Conservation (phyloP, 2,329 filamentous ascomycete genomes). For the Amauroascus niger region DNA sequence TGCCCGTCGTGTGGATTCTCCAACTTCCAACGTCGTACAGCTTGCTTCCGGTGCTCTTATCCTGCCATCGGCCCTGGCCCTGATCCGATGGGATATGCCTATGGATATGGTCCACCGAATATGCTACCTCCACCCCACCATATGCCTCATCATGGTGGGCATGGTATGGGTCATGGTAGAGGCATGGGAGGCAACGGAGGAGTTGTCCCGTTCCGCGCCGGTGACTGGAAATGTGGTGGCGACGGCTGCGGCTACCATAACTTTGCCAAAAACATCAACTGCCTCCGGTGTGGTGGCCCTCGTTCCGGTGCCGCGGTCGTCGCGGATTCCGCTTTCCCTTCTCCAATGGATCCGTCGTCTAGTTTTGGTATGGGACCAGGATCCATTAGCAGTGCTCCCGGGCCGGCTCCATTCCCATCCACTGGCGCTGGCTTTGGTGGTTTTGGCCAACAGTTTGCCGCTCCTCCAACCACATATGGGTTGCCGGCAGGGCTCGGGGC, state of each 20-base stretch:
- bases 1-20: conserved; percentile 98
- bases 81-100: conserved; percentile 61
- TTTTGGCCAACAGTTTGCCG: conserved; percentile 70
- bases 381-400: conserved; percentile 76
- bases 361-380: conserved; percentile 77
- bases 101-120: conserved; percentile 53
- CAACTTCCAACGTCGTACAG: conserved; percentile 97
- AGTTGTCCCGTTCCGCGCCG: conserved; percentile 91
- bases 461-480: conserved; percentile 74
- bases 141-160: conserved; percentile 52
- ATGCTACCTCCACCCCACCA: conserved; percentile 74
- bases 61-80: conserved; percentile 79
- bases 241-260: conserved; percentile 98
- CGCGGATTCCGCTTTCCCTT: conserved; percentile 83
- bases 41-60: conserved; percentile 98
- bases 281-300: conserved; percentile 88
- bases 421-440: conserved; percentile 58
- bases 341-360: conserved; percentile 75
- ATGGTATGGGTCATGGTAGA: conserved; percentile 49
- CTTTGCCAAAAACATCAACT: conserved; percentile 98
- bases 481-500: conserved; percentile 77
- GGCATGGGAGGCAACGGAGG: conserved; percentile 60
- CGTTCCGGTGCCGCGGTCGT: conserved; percentile 89
- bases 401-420: conserved; percentile 62
- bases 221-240: conserved; percentile 97